These are phyloP conservation scores for Chloris gayana DNA, from an alignment of 176 grass and related monocot species.

Conservation along the genomic window DNA sequence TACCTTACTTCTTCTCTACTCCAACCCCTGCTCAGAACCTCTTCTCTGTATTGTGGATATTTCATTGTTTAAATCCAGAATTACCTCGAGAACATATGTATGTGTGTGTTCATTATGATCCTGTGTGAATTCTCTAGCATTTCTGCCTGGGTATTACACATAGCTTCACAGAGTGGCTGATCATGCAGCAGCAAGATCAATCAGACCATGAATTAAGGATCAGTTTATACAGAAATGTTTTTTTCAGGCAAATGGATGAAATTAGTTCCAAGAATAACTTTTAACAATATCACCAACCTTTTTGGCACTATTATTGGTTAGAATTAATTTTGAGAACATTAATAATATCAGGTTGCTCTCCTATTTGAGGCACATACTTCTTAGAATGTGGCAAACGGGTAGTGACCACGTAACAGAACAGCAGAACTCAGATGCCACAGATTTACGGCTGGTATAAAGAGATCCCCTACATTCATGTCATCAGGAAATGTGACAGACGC, in stretches of 20 bases:
- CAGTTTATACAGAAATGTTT: background rate
- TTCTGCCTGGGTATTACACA: no score
- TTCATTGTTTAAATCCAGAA: no score
- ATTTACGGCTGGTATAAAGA: conserved; percentile 10
- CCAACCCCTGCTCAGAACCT: no score
- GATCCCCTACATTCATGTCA: background rate
- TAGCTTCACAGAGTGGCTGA: background rate
- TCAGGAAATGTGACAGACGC: conserved; percentile 4
- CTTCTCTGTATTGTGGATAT: no score
- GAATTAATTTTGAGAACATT: background rate
- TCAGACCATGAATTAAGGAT: background rate
- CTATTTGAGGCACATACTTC: background rate
- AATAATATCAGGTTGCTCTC: background rate
- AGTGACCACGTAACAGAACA: background rate
- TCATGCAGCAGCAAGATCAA: conserved; percentile 9
- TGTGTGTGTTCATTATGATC: no score
- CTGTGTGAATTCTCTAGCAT: no score
- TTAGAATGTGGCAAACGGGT: background rate
- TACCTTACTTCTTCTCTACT: no score
- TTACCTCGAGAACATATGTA: no score
- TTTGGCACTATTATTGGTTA: background rate
- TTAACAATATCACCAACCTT: background rate
- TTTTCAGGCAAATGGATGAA: background rate
- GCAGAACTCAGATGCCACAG: background rate
- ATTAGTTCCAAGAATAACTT: conserved; percentile 10